Evolutionary conservation across 2,329 filamentous ascomycete genomes (phyloP).

Genomic region (Coniochaeta sp.): DNA sequence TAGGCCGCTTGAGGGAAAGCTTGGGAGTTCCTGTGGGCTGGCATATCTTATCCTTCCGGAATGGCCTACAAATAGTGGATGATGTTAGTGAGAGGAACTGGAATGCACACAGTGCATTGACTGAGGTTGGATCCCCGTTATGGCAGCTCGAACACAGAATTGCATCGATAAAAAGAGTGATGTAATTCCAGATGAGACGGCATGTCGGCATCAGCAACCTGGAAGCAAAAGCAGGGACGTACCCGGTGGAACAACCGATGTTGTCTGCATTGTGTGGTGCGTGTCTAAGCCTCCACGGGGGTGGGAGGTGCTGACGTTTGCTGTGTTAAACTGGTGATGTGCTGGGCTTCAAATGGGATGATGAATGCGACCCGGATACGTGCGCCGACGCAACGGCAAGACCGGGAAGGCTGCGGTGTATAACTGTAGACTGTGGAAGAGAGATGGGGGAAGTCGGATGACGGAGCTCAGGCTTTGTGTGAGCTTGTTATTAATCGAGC

Average conservation of each 20-base stretch:
- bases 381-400: neutral
- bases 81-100: neutral
- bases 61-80: slow-evolving; percentile 8
- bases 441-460: neutral
- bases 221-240: neutral
- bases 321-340: neutral
- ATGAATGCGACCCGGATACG: neutral
- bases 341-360: neutral
- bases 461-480: neutral
- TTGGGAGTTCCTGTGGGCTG: slow-evolving; percentile 64
- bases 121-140: neutral
- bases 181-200: neutral
- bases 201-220: neutral
- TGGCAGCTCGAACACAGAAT: neutral
- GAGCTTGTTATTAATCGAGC: neutral
- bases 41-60: slow-evolving; percentile 60
- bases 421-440: too few relatives aligned
- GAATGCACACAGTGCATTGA: neutral
- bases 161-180: neutral
- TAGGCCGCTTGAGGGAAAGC: slow-evolving; percentile 63
- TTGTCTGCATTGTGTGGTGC: neutral
- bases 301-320: slow-evolving; percentile 1
- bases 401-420: neutral
- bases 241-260: neutral
- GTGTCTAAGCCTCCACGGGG: neutral